A percentile compares a stretch with the other conserved stretches of the same genome.
Conservation (phyloP, 2,329 filamentous ascomycete genomes). For the Rhexocercosporidium sp. region DNA sequence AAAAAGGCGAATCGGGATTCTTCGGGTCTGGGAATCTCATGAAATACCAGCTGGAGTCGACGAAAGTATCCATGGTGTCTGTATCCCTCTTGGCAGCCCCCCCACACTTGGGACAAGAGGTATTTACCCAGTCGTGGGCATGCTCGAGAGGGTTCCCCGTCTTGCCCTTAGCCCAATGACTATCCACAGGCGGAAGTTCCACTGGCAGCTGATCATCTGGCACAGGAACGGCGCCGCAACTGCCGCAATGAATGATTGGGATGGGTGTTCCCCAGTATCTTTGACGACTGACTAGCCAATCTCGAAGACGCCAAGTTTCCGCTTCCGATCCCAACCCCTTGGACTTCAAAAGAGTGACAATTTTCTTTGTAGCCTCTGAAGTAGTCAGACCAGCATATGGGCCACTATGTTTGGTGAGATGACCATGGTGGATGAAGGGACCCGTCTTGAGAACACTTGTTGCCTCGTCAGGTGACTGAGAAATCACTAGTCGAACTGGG, state of each 20-base stretch:
- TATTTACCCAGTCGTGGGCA: constrained; percentile 75
- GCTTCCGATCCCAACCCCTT: constrained; percentile 63
- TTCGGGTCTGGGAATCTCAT: constrained; percentile 77
- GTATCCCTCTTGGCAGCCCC: constrained; percentile 79
- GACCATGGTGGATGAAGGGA: constrained; percentile 69
- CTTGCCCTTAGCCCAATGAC: constrained; percentile 71
- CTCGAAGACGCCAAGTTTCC: constrained; percentile 80
- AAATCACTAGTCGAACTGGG: constrained; percentile 67
- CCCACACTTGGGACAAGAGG: constrained; percentile 75
- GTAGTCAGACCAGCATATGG: constrained; percentile 69
- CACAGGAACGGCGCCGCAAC: constrained; percentile 80
- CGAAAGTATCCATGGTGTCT: constrained; percentile 96
- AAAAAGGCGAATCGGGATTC: constrained; percentile 67
- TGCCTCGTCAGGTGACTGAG: constrained; percentile 50
- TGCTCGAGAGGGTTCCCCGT: constrained; percentile 79
- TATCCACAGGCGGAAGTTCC: constrained; percentile 69
- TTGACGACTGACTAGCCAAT: constrained; percentile 93
- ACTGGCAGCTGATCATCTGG: constrained; percentile 79
- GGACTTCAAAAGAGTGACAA: constrained; percentile 61
- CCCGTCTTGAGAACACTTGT: constrained; percentile 51
- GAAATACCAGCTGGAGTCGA: constrained; percentile 95
- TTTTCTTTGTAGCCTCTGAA: constrained; percentile 61
- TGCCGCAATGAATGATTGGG: constrained; percentile 80
- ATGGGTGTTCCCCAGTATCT: constrained; percentile 92
- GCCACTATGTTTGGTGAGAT: constrained; percentile 70